Evolutionary conservation across 768 basidiomycete species (phyloP).

Genomic region (Clitopilus passeckerianus): DNA sequence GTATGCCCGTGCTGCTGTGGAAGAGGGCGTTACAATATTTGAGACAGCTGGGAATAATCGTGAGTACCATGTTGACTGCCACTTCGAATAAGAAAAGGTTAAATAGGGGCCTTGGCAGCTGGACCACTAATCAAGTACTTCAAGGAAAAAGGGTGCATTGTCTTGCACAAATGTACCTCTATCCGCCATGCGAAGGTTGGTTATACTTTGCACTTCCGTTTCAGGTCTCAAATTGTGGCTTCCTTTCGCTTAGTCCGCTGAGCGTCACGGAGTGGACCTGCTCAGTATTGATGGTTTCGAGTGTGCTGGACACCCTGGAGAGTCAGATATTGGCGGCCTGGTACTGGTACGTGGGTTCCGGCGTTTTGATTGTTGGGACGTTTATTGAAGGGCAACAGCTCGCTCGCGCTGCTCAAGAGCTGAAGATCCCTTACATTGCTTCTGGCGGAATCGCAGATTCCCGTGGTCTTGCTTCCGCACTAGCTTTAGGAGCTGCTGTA

Average conservation of each 20-base stretch:
- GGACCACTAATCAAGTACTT: slow-evolving; percentile 75
- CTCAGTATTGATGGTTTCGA: slow-evolving; percentile 91
- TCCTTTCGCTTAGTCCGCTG: slow-evolving; percentile 38
- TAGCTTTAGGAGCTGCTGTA: slow-evolving; percentile 79
- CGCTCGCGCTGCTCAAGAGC: slow-evolving; percentile 80
- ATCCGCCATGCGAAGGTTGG: slow-evolving; percentile 79
- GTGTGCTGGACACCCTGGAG: slow-evolving; percentile 93
- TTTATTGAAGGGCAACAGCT: slow-evolving; percentile 40
- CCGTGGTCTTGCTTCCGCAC: slow-evolving; percentile 74
- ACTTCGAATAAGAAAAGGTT: neutral
- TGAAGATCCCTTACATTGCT: slow-evolving; percentile 83
- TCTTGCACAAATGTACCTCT: slow-evolving; percentile 90
- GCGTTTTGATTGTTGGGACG: neutral
- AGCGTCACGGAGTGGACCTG: slow-evolving; percentile 77
- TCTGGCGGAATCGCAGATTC: slow-evolving; percentile 90
- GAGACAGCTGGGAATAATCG: slow-evolving; percentile 94
- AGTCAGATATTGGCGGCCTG: slow-evolving; percentile 87
- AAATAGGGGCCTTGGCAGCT: slow-evolving; percentile 37
- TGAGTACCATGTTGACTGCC: slow-evolving; percentile 29
- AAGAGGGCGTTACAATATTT: slow-evolving; percentile 84
- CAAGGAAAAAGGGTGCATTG: slow-evolving; percentile 71
- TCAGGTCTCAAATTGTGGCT: too few relatives aligned
- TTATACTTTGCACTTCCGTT: neutral
- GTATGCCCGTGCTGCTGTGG: slow-evolving; percentile 75
- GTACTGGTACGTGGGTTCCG: slow-evolving; percentile 54